These are phyloP conservation scores for Shiraia bambusicola DNA, from an alignment of 2,329 filamentous ascomycete species.

Conservation along the genomic window DNA sequence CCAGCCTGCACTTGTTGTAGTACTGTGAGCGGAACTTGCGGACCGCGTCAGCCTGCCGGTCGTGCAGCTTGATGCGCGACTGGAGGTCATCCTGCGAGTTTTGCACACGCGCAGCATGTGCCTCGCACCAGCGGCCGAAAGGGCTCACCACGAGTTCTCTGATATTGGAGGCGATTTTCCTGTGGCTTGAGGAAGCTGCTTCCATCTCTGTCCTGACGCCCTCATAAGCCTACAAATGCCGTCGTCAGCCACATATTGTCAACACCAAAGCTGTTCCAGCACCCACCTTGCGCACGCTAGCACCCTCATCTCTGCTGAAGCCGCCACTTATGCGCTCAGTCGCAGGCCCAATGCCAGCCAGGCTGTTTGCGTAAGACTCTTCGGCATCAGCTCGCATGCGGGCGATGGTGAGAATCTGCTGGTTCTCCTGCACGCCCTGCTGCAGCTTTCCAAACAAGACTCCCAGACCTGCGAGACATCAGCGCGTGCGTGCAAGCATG, in stretches of 20 bases:
- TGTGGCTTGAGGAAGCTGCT: constrained; percentile 84
- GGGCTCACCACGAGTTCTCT: constrained; percentile 92
- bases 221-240: constrained; percentile 74
- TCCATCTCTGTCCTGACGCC: constrained; percentile 91
- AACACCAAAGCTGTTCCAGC: background rate
- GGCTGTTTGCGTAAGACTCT: constrained; percentile 78
- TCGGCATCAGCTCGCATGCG: constrained; percentile 95
- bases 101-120: constrained; percentile 86
- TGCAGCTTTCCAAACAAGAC: constrained; percentile 96
- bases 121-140: constrained; percentile 94
- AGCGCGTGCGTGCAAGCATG: constrained; percentile 15
- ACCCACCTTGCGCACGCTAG: constrained; percentile 86
- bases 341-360: constrained; percentile 77
- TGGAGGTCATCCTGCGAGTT: constrained; percentile 95
- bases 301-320: constrained; percentile 89
- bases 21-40: constrained; percentile 94
- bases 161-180: constrained; percentile 94
- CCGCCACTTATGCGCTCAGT: constrained; percentile 82
- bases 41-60: constrained; percentile 84
- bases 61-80: constrained; percentile 84
- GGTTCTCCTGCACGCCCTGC: constrained; percentile 92
- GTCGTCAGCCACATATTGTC: constrained; percentile 20
- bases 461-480: constrained; percentile 65
- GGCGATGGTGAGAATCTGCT: constrained; percentile 87
- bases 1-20: constrained; percentile 96